These are phyloP conservation scores for Vaccinium corymbosum DNA, from an alignment of 148 eudicot genomes.

Conservation along the genomic window DNA sequence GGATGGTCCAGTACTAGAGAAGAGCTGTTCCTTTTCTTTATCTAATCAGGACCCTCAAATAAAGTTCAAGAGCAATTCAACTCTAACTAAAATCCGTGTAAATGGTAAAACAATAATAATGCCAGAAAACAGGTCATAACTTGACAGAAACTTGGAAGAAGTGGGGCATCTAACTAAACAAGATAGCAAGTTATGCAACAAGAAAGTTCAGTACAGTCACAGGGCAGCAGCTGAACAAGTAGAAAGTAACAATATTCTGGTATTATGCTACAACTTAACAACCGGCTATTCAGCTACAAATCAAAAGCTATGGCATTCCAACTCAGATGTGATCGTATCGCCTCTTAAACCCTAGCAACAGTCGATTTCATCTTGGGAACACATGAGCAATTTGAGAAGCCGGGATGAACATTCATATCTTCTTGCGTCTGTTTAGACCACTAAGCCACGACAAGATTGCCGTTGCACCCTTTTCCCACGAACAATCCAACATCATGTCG, in stretches of 20 bases:
- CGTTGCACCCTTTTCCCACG: slow-evolving; percentile 78
- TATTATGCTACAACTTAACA: neutral
- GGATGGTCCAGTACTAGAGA: too few relatives aligned
- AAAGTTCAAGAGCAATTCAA: too few relatives aligned
- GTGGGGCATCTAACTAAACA: too few relatives aligned
- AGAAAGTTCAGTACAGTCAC: neutral
- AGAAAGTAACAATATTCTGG: neutral
- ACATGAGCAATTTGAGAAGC: neutral
- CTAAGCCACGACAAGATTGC: slow-evolving; percentile 58
- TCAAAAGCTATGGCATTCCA: neutral
- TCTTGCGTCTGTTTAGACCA: slow-evolving; percentile 15
- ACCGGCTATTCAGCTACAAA: neutral
- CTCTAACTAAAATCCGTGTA: too few relatives aligned
- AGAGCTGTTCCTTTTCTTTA: too few relatives aligned
- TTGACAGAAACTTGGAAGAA: neutral
- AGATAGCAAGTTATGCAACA: neutral
- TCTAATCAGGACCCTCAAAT: too few relatives aligned
- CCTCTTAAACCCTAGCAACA: too few relatives aligned
- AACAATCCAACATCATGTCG: slow-evolving; percentile 89
- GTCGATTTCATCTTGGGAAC: too few relatives aligned
- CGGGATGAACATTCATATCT: neutral
- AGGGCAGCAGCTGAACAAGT: neutral
- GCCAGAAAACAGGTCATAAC: neutral
- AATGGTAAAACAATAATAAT: too few relatives aligned
- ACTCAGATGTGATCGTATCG: neutral